These are phyloP conservation scores for Penicillium sp. DNA, from an alignment of 2,329 filamentous ascomycete species.

Conservation along the genomic window DNA sequence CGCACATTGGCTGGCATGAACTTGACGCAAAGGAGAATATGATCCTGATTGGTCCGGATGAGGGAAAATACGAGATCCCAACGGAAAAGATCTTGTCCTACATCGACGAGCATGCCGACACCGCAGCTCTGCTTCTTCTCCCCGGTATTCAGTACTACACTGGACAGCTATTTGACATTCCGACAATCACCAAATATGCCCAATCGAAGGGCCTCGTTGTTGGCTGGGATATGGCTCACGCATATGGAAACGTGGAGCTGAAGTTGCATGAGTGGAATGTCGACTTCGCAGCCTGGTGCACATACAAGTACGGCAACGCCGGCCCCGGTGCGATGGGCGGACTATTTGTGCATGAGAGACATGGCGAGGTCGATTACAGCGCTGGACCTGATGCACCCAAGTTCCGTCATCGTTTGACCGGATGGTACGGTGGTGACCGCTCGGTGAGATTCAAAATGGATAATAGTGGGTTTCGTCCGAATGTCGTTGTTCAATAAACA, in stretches of 20 bases:
- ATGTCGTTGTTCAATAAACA: background rate
- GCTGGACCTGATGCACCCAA: constrained; percentile 42
- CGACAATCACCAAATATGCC: constrained; percentile 70
- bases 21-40: constrained; percentile 64
- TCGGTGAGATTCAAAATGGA: constrained; percentile 74
- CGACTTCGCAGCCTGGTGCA: constrained; percentile 88
- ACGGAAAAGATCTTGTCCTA: constrained; percentile 66
- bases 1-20: constrained; percentile 69
- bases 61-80: constrained; percentile 56
- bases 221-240: constrained; percentile 84
- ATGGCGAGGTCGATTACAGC: constrained; percentile 51
- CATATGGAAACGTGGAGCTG: constrained; percentile 74
- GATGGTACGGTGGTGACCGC: constrained; percentile 83
- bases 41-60: constrained; percentile 64
- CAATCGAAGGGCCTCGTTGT: constrained; percentile 65
- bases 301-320: constrained; percentile 87
- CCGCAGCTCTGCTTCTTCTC: constrained; percentile 71
- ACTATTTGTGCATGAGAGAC: constrained; percentile 71
- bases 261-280: constrained; percentile 81
- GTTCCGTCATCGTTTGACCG: constrained; percentile 65
- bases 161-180: constrained; percentile 79
- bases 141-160: constrained; percentile 90
- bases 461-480: constrained; percentile 46
- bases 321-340: constrained; percentile 77
- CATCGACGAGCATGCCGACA: constrained; percentile 69